A percentile compares a stretch with the other conserved stretches of the same genome.
phyloP scores from a whole-genome alignment of 495 filamentous ascomycete genomes.

The Tuber brumale region DNA sequence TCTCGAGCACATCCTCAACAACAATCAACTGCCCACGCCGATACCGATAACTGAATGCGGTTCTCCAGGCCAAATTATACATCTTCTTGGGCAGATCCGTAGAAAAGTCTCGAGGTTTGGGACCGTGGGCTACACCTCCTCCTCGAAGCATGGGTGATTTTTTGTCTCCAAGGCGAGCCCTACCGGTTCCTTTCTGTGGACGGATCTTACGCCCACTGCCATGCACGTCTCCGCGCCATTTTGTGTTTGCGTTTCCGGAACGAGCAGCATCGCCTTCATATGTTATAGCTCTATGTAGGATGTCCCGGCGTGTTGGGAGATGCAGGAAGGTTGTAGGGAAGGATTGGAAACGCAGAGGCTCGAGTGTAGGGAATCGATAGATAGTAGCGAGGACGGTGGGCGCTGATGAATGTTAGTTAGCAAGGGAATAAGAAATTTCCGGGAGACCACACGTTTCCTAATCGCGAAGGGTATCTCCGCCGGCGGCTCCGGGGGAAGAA shows the following conservation, averaged over 20 bases:
- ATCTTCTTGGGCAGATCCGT: conserved; percentile 78
- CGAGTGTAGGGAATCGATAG: conserved; percentile 83
- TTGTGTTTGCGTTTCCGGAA: conserved; percentile 77
- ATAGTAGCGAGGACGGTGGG: conserved; percentile 68
- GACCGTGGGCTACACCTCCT: conserved; percentile 80
- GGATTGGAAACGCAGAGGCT: conserved; percentile 68
- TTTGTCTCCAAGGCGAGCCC: conserved; percentile 68
- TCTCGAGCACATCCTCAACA: conserved; percentile 63
- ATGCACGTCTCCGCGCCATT: conserved; percentile 75
- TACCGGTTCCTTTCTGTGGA: conserved; percentile 78
- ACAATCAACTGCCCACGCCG: conserved; percentile 77
- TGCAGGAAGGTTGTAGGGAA: conserved; percentile 76
- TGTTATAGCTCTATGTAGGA: conserved; percentile 84
- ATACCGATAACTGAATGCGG: conserved; percentile 86
- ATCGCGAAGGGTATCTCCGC: conserved; percentile 30
- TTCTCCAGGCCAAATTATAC: conserved; percentile 94
- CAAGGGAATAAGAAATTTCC: neutral
- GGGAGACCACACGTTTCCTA: conserved; percentile 22
- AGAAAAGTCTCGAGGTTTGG: conserved; percentile 80
- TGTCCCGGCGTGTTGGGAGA: conserved; percentile 80
- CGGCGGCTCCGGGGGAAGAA: conserved; percentile 22
- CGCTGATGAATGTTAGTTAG: conserved; percentile 43
- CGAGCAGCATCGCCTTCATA: conserved; percentile 88
- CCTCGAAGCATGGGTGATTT: conserved; percentile 78
- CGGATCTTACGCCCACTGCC: conserved; percentile 71